A percentile compares a stretch with the other conserved stretches of the same genome.
phyloP scores from a whole-genome alignment of 176 grass and related monocot species.

The barley (Hordeum vulgare) region DNA sequence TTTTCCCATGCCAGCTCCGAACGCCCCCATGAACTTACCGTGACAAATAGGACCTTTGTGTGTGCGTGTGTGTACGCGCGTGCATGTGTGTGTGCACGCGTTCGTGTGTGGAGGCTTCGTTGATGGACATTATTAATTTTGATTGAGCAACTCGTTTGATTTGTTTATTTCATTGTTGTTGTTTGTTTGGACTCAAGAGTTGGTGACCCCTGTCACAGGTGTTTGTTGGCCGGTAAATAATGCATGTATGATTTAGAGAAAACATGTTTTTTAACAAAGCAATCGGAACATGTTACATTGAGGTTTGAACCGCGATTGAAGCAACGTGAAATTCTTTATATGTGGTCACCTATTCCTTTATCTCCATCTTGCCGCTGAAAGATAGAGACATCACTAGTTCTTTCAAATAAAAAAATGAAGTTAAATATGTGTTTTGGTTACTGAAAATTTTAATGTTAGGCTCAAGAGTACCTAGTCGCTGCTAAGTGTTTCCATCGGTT shows the following conservation, averaged over 20 bases:
- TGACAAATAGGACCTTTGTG: too few relatives aligned
- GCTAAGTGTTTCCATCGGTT: too few relatives aligned
- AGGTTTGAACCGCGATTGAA: not conserved
- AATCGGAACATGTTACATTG: not conserved
- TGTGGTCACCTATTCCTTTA: too few relatives aligned
- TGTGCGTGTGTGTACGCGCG: too few relatives aligned
- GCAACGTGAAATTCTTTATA: not conserved
- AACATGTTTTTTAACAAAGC: not conserved
- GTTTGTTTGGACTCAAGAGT: not conserved
- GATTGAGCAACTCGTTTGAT: not conserved
- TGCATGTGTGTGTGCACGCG: too few relatives aligned
- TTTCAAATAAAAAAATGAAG: too few relatives aligned
- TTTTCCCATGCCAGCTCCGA: not conserved
- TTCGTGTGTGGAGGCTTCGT: too few relatives aligned
- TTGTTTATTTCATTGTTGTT: not conserved
- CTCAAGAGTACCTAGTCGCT: too few relatives aligned
- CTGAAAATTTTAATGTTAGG: too few relatives aligned
- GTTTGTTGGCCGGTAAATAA: not conserved
- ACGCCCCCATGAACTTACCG: not conserved
- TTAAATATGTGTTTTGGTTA: too few relatives aligned
- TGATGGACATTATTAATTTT: not conserved
- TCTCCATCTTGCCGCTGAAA: too few relatives aligned
- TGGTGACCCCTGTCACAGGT: not conserved
- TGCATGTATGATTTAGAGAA: not conserved
- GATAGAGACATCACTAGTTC: too few relatives aligned